Percentiles rank a stretch among this genome's conserved stretches.
Conservation (phyloP, 768 basidiomycete species). For the Boletus insuetus region DNA sequence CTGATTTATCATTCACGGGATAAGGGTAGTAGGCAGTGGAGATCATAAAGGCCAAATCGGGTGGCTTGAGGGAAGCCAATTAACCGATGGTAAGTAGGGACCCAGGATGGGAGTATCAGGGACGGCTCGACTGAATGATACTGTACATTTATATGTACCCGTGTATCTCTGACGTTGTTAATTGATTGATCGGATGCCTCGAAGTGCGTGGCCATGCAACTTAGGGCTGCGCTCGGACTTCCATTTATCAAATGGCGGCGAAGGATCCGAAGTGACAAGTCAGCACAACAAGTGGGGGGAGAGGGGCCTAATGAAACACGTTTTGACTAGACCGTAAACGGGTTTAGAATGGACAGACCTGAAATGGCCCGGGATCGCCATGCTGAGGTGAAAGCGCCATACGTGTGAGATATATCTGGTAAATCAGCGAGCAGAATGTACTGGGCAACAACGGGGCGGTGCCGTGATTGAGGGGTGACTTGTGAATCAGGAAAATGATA, state of each 20-base stretch:
- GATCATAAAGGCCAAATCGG: constrained; percentile 32
- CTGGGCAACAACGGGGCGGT: constrained; percentile 20
- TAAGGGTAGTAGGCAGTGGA: constrained; percentile 30
- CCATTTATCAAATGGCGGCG: constrained; percentile 34
- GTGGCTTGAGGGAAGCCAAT: constrained; percentile 12
- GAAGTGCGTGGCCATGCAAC: constrained; percentile 24
- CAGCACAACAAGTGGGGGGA: constrained; percentile 24
- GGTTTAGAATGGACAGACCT: constrained; percentile 26
- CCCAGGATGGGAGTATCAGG: constrained; percentile 29
- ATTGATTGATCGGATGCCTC: constrained; percentile 32
- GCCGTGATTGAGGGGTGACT: constrained; percentile 19
- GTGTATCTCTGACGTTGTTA: constrained; percentile 30
- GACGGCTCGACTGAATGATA: constrained; percentile 18
- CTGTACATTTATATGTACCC: constrained; percentile 34
- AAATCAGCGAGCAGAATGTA: constrained; percentile 26
- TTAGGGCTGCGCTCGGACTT: constrained; percentile 30
- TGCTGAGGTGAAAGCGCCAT: constrained; percentile 14
- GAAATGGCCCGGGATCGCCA: constrained; percentile 18
- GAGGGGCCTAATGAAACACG: constrained; percentile 32
- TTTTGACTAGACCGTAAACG: constrained; percentile 21
- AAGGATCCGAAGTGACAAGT: constrained; percentile 24
- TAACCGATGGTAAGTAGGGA: constrained; percentile 17
- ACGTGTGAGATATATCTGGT: constrained; percentile 30
- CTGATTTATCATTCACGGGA: constrained; percentile 23
- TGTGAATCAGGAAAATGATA: constrained; percentile 22